A percentile compares a stretch with the other conserved stretches of the same genome.
These are phyloP conservation scores for Hydnomerulius pinastri DNA, from an alignment of 768 basidiomycete genomes.

Conservation along the genomic window DNA sequence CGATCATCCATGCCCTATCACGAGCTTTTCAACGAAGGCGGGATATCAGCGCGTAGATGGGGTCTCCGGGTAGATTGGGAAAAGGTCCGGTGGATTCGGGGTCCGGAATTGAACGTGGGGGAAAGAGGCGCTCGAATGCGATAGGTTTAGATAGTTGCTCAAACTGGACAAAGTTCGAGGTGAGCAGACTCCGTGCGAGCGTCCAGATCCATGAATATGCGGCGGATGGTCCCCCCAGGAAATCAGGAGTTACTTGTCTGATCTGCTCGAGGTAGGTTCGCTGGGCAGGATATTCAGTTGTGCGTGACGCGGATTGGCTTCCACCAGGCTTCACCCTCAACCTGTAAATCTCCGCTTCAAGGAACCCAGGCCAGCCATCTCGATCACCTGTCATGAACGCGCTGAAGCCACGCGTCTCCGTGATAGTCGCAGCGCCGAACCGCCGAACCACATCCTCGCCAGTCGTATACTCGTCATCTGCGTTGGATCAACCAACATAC, in stretches of 20 bases:
- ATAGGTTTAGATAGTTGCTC: conserved; percentile 42
- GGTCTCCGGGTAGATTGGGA: conserved; percentile 36
- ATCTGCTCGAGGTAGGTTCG: conserved; percentile 72
- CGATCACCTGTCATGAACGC: conserved; percentile 48
- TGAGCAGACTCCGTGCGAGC: conserved; percentile 54
- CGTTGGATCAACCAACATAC: conserved; percentile 10
- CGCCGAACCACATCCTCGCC: conserved; percentile 42
- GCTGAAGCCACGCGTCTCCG: conserved; percentile 35
- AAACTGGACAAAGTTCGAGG: conserved; percentile 55
- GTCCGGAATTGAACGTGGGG: conserved; percentile 2
- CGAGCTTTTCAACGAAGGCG: conserved; percentile 52
- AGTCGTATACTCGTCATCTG: conserved; percentile 38
- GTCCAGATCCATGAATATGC: conserved; percentile 52
- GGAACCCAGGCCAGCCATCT: conserved; percentile 76
- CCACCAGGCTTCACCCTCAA: conserved; percentile 66
- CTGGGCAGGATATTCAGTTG: conserved; percentile 76
- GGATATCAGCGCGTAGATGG: conserved; percentile 47
- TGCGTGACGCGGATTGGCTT: conserved; percentile 74
- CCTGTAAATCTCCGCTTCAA: conserved; percentile 85
- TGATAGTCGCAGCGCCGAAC: conserved; percentile 29
- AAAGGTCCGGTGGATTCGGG: not conserved
- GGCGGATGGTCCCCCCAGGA: conserved; percentile 53
- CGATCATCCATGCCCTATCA: conserved; percentile 50
- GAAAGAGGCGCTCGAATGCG: conserved; percentile 27
- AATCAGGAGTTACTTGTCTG: conserved; percentile 43